These are phyloP conservation scores for Aspergillus floridensis DNA, from an alignment of 2,329 filamentous ascomycete species.

Conservation along the genomic window DNA sequence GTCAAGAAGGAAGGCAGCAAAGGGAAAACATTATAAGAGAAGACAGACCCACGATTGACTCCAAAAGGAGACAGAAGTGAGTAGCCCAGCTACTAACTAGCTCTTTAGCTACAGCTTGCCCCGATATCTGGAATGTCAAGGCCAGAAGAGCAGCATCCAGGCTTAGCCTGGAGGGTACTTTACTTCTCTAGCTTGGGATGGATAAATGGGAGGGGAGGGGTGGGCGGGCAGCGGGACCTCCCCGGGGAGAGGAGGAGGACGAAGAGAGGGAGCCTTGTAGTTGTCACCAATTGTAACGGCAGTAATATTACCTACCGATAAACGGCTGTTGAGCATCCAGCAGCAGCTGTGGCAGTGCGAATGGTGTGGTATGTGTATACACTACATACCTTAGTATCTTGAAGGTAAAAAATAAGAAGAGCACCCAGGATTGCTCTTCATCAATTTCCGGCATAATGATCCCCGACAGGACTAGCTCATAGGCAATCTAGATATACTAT, in stretches of 20 bases:
- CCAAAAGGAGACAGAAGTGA: constrained; percentile 12
- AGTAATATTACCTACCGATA: no score
- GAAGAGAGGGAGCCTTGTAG: no score
- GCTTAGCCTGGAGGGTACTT: neutral
- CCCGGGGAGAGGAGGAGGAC: no score
- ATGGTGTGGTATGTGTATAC: constrained; percentile 5
- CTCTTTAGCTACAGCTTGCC: neutral
- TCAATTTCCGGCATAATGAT: constrained; percentile 22
- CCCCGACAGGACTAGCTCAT: constrained; percentile 12
- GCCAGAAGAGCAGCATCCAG: constrained; percentile 4
- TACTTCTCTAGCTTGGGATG: neutral
- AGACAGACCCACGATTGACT: no score
- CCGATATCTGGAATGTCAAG: neutral
- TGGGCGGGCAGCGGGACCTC: constrained; percentile 5
- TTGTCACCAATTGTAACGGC: no score
- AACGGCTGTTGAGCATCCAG: no score
- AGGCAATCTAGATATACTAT: constrained; percentile 3
- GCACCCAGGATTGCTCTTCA: constrained; percentile 24
- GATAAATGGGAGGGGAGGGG: constrained; percentile 6
- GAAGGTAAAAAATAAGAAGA: constrained; percentile 12
- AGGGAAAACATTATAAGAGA: neutral
- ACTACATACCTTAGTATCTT: no score
- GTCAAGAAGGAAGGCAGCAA: neutral
- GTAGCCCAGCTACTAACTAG: no score
- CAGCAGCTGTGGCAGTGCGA: constrained; percentile 6